Base-by-base conservation (phyloP, 2,329 filamentous ascomycete genomes). In the Dactylellina drechsleri region DNA sequence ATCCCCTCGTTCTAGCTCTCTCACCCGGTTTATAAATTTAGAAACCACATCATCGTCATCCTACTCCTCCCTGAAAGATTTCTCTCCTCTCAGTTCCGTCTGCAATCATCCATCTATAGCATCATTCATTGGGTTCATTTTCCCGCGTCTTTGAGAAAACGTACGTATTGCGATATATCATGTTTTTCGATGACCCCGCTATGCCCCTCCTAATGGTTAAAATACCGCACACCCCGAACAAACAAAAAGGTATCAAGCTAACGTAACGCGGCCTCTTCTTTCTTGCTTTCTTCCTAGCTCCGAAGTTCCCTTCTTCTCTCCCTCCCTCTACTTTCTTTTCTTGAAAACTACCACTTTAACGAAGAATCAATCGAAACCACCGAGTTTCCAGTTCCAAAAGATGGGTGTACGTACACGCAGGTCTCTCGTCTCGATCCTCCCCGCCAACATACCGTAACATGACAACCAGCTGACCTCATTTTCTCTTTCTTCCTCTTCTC, bases 321-420 rank as follows among this genome's bases (percentile, higher is more conserved):
- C 16, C 53, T 15, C 31, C n/a, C 26, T 40, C 31, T 58, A 18
- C 13, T 13, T 54, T 31, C 58, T 23, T 36, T 23, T 49, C 47
- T 10, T 10, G 31, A 2, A 36, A 36, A 47, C 31, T 31, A 61
- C n/a, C 47, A 47, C 50, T 61, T 59, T 49, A 65, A 47, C 28
- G 49, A 20, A 20, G 59, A 71, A 36, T 16, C 45, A 53, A 72
- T 50, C 20, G 20, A 45, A 70, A 70, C 58, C 66, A 43, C 50
- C 60, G 59, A 60, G 47, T 53, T 60, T 43, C n/a, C 18, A 41
- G 5, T 18, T 54, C 13, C 23, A 47, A 70, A 49, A 62, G 66
- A 74, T 74, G 68, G 68, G 68, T 74, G 68, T 74, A 66, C 59
- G 68, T 74, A 54, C 20, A 26, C n/a, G 18, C 23, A 28, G 31